Percentiles rank a stretch among this genome's conserved stretches.
phyloP scores from a whole-genome alignment of 768 basidiomycete genomes.

The Pholiota microspora region DNA sequence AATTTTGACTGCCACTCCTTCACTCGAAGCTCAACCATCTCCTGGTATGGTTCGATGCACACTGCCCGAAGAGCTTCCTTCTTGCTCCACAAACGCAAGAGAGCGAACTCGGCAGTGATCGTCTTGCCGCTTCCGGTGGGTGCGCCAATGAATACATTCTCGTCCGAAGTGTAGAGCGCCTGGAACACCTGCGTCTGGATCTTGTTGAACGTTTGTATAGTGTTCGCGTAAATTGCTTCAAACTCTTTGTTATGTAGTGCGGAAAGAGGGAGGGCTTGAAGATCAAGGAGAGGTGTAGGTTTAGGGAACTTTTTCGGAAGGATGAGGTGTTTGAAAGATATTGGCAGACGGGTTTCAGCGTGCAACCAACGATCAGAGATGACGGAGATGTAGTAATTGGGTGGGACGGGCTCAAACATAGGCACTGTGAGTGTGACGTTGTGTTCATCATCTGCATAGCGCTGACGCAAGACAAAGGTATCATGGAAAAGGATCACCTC shows the following conservation, averaged over 20 bases:
- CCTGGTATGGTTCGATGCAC: slow-evolving; percentile 95
- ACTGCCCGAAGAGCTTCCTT: slow-evolving; percentile 79
- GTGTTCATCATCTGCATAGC: slow-evolving; percentile 92
- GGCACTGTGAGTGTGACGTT: slow-evolving; percentile 93
- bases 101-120: slow-evolving; percentile 93
- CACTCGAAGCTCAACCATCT: slow-evolving; percentile 93
- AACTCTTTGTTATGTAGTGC: slow-evolving; percentile 94
- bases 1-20: slow-evolving; percentile 91
- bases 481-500: slow-evolving; percentile 97
- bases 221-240: slow-evolving; percentile 79
- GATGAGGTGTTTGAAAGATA: slow-evolving; percentile 97
- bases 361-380: slow-evolving; percentile 96
- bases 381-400: slow-evolving; percentile 96
- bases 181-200: slow-evolving; percentile 99
- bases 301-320: slow-evolving; percentile 96
- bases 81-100: slow-evolving; percentile 94
- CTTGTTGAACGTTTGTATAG: slow-evolving; percentile 91
- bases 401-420: slow-evolving; percentile 96
- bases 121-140: slow-evolving; percentile 98
- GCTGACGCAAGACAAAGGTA: slow-evolving; percentile 86
- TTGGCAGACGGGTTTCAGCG: slow-evolving; percentile 89
- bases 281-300: slow-evolving; percentile 89
- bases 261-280: slow-evolving; percentile 85
- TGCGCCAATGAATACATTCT: slow-evolving; percentile 95
- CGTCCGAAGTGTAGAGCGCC: slow-evolving; percentile 92